A percentile compares a stretch with the other conserved stretches of the same genome.
Conservation (phyloP, 108 stramenopile species). For the Epithemia pelagica region DNA sequence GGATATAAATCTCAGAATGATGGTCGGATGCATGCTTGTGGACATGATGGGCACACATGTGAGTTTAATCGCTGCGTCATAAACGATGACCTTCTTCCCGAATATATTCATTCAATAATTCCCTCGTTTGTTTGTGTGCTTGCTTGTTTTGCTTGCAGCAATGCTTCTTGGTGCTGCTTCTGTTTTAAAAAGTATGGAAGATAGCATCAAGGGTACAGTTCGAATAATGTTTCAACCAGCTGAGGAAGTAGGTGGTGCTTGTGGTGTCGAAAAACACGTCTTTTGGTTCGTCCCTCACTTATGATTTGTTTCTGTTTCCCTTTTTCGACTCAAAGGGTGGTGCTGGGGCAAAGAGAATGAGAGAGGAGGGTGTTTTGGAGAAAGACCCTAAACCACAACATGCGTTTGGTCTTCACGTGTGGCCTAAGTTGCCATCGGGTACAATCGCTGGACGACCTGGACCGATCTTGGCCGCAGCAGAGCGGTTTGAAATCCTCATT, state of each 20-base stretch:
- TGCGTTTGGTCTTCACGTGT: constrained; percentile 85
- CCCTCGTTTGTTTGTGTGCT: too few relatives aligned
- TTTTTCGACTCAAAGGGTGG: too few relatives aligned
- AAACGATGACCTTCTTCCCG: too few relatives aligned
- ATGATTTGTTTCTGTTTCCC: too few relatives aligned
- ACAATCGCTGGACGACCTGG: constrained; percentile 71
- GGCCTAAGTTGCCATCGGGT: constrained; percentile 66
- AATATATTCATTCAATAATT: too few relatives aligned
- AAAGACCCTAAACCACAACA: constrained; percentile 45
- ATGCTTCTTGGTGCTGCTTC: constrained; percentile 83
- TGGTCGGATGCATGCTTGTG: constrained; percentile 92
- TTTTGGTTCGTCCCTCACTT: too few relatives aligned
- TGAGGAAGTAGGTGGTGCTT: too few relatives aligned
- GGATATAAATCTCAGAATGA: constrained; percentile 40
- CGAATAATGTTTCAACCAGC: constrained; percentile 72
- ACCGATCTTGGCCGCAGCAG: constrained; percentile 73
- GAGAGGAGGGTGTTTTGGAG: constrained; percentile 75
- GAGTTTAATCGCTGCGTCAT: too few relatives aligned
- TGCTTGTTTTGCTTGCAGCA: constrained; percentile 13
- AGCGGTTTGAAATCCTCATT: constrained; percentile 72
- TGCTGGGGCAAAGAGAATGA: constrained; percentile 84
- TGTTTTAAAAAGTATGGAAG: constrained; percentile 50
- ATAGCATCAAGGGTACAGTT: constrained; percentile 51
- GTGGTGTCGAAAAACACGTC: too few relatives aligned
- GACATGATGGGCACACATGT: constrained; percentile 88